Percentiles rank a stretch among this genome's conserved stretches.
Evolutionary conservation across 176 grass and related monocot genomes (phyloP).

Genomic region (Poa pratensis): DNA sequence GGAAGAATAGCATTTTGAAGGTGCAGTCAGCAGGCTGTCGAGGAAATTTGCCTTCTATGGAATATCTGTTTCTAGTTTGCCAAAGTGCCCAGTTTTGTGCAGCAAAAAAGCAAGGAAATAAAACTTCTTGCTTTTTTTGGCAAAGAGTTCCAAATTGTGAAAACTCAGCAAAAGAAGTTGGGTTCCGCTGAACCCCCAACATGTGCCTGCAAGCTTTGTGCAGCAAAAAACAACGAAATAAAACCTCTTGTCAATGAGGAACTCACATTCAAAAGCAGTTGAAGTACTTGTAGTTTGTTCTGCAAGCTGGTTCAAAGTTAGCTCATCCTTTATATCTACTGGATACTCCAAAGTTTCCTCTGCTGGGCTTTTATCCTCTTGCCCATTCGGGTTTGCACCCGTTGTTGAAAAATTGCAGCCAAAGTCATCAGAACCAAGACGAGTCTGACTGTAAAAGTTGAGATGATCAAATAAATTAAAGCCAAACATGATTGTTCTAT

Average conservation of each 20-base stretch:
- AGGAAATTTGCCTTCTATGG: too few species aligned
- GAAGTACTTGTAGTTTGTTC: constrained; percentile 51
- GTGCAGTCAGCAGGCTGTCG: too few species aligned
- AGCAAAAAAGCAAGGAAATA: too few species aligned
- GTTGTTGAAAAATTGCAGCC: constrained; percentile 43
- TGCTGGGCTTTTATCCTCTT: constrained; percentile 75
- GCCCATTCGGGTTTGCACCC: constrained; percentile 53
- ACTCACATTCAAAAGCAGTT: constrained; percentile 34
- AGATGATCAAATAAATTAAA: constrained; percentile 23
- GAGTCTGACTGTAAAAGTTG: constrained; percentile 63
- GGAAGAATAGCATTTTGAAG: too few species aligned
- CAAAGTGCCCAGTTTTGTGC: too few species aligned
- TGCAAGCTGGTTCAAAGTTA: constrained; percentile 63
- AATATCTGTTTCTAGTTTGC: too few species aligned
- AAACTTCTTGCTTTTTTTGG: too few species aligned
- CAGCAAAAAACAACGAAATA: too few species aligned
- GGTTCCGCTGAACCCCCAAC: too few species aligned
- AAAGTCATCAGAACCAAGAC: constrained; percentile 51
- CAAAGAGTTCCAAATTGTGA: too few species aligned
- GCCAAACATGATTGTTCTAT: not conserved
- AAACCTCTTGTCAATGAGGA: not conserved
- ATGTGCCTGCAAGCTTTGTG: too few species aligned
- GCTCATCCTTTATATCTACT: constrained; percentile 65
- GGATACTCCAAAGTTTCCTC: constrained; percentile 79
- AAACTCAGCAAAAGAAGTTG: too few species aligned